Evolutionary conservation across 2,329 filamentous ascomycete species (phyloP).

Genomic region (Neofusicoccum laricinum): DNA sequence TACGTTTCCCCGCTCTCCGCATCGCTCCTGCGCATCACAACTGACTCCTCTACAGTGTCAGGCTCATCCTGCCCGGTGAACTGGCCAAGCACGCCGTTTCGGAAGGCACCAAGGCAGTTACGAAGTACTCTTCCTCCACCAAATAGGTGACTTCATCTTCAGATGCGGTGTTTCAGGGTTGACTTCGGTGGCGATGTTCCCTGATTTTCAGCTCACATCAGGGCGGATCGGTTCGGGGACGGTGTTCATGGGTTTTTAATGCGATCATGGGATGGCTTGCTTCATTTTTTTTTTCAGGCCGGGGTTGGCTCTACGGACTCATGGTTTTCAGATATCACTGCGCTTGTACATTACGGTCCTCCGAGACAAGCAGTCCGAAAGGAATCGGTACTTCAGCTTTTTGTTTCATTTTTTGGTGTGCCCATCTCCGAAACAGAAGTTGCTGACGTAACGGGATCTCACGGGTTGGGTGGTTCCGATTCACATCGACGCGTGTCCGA

Average conservation of each 20-base stretch:
- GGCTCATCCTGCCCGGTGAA: constrained; percentile 96
- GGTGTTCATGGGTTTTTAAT: constrained; percentile 47
- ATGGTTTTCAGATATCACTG: constrained; percentile 18
- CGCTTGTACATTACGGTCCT: constrained; percentile 41
- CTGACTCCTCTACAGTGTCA: constrained; percentile 58
- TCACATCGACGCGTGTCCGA: background rate
- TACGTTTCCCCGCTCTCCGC: constrained; percentile 40
- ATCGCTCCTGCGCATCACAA: background rate
- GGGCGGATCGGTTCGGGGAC: constrained; percentile 18
- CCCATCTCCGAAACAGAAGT: background rate
- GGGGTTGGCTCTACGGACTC: constrained; percentile 22
- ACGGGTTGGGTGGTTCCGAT: background rate
- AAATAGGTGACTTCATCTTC: constrained; percentile 65
- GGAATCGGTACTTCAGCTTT: constrained; percentile 23
- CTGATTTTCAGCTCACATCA: constrained; percentile 17
- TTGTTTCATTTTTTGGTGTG: background rate
- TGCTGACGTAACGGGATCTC: background rate
- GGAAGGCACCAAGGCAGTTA: constrained; percentile 99
- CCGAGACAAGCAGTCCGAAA: constrained; percentile 33
- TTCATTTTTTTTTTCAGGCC: constrained; percentile 27
- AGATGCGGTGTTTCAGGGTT: constrained; percentile 14
- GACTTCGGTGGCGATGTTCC: constrained; percentile 17
- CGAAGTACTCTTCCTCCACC: constrained; percentile 99
- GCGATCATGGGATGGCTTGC: constrained; percentile 51
- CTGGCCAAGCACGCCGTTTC: constrained; percentile 99